Evolutionary conservation across 257 asterid genomes (phyloP), one percentile per base, ranked within the genome.

Genomic region (Fraxinus cuspidata): DNA sequence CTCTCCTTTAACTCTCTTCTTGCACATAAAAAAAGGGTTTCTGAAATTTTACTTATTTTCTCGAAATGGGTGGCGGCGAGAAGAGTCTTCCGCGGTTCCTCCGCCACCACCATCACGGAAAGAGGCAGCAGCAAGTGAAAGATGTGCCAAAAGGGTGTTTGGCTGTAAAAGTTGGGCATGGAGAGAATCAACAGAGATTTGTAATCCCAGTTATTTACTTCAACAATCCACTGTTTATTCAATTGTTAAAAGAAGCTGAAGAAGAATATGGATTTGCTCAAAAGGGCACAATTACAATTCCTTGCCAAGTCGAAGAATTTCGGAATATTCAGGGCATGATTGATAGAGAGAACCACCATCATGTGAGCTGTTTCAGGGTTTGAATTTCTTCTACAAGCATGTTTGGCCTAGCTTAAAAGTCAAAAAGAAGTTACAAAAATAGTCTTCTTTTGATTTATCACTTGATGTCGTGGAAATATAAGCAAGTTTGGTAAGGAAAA

Each of bases 221-320:
- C 67, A 84, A 80, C 6, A 87, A 86, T 32, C 88, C 90, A 0
- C 76, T 82, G 80, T 86, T 86, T 72, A 25, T 74, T 75, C 84
- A 74, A 32, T 80, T 86, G 42, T 73, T 86, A 32, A 86, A 86
- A 71, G 86, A 77, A 34, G 90, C 88, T 0, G 87, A 86, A 25
- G 84, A 83, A 37, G 89, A 78, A 60, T 86, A 81, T 23, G 89
- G 89, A 11, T 86, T 86, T 75, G 85, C 84, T 37, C 89, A 86
- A 15, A 80, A 84, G 75, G 89, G 87, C n/a, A 76, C 83, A 15
- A 84, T 86, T 27, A 72, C 82, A 0, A 86, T 86, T 28, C 89
- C 89, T 31, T 86, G 89, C 11, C 81, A 71, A 4, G 85, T 86
- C 11, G 79, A 86, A 15, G 71, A 84, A 8, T 86, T 86, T 5